Evolutionary conservation across 108 stramenopile genomes (phyloP), one percentile per base, ranked within the genome.

Genomic region (Cyclotella kingstonii): DNA sequence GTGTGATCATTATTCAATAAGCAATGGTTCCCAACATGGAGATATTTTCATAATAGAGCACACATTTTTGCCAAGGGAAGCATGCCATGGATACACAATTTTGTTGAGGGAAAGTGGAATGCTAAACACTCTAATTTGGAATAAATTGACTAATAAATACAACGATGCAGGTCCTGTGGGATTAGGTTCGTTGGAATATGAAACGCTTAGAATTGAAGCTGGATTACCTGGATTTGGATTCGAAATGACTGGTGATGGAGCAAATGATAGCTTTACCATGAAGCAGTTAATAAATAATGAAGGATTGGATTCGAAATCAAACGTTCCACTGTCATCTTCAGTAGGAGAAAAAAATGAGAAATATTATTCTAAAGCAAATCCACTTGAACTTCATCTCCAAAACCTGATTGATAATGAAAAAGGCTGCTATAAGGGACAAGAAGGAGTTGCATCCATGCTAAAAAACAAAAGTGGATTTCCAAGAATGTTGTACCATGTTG

Each of bases 351-450:
- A 40, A 26, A 30, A 41, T 7, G 44, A 76, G 11, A 23, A 35
- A 1, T 60, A 59, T 42, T 58, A 54, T 66, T 40, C 70, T 51
- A 78, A 81, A 52, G 70, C 85, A 6, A 76, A 79, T 57, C 90
- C 90, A 1, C 51, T 89, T 30, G 90, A 91, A 61, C 56, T 91
- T 11, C 81, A 87, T 59, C 70, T 81, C 35, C 68, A 76, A 26
- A 11, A 63, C 9, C 53, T 78, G 2, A 62, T 90, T 7, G 81
- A 89, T 58, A 57, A 58, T 4, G 82, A 87, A 27, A 91, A 90
- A 60, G 92, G 92, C 4, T 93, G 92, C 63, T 93, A 90, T 60
- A 68, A 88, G 48, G 92, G 92, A 33, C 92, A 93, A 65, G 92
- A 93, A 44, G 89, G 87, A 1, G 67, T 93, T 21, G 83, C 92